Evolutionary conservation across 2,329 filamentous ascomycete genomes (phyloP).

Genomic region (Sclerotinia minor): DNA sequence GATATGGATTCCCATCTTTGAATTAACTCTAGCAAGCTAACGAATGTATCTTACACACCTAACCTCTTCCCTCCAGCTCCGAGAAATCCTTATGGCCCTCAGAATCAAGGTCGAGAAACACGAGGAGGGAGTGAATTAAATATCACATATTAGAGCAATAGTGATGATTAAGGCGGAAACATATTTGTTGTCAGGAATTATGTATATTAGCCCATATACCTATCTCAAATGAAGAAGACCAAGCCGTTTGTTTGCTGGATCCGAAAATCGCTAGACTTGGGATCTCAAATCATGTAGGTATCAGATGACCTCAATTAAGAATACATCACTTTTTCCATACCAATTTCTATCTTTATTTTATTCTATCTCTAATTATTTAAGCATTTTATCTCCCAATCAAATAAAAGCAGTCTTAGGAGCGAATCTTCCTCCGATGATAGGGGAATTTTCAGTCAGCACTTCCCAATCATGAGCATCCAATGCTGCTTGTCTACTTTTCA

Average conservation of each 20-base stretch:
- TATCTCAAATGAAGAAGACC: background rate
- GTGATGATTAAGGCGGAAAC: conserved; percentile 4
- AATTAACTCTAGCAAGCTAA: background rate
- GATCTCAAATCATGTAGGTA: background rate
- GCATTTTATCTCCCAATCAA: background rate
- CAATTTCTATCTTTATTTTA: background rate
- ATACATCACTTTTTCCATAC: background rate
- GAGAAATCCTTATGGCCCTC: conserved; percentile 7
- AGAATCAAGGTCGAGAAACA: conserved; percentile 4
- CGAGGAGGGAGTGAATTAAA: background rate
- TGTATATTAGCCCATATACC: background rate
- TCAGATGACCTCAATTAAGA: background rate
- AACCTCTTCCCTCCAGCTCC: background rate
- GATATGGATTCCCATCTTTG: background rate
- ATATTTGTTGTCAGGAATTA: conserved; percentile 17
- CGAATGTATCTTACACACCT: background rate
- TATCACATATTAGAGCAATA: conserved; percentile 22
- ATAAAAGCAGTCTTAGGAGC: conserved; percentile 14
- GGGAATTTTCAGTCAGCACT: conserved; percentile 45
- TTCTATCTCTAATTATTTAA: background rate
- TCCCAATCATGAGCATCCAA: conserved; percentile 56
- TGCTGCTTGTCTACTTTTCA: conserved; percentile 54
- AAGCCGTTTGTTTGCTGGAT: conserved; percentile 14
- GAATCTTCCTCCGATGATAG: conserved; percentile 42
- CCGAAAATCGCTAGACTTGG: conserved; percentile 12